phyloP scores from a whole-genome alignment of 805 yeast species.

The Kazachstania psychrophila region DNA sequence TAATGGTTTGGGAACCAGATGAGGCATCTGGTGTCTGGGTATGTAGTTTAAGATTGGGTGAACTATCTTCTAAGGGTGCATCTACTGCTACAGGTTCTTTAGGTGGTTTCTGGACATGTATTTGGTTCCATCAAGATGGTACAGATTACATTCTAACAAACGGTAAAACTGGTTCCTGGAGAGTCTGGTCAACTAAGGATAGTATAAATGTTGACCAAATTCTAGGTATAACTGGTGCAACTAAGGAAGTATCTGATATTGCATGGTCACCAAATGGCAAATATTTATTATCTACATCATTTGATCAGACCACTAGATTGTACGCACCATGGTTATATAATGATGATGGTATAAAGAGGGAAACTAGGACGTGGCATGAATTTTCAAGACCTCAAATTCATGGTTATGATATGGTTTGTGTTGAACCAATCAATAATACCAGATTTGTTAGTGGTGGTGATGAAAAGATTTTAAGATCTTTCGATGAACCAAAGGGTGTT shows the following conservation, averaged over 20 bases:
- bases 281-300: constrained; percentile 65
- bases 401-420: constrained; percentile 91
- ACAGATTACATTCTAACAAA: constrained; percentile 58
- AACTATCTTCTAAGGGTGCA: constrained; percentile 90
- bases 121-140: constrained; percentile 51
- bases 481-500: constrained; percentile 78
- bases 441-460: constrained; percentile 90
- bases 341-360: constrained; percentile 26
- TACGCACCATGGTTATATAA: constrained; percentile 51
- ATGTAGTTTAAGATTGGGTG: constrained; percentile 74
- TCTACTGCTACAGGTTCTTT: constrained; percentile 96
- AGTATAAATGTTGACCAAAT: constrained; percentile 35
- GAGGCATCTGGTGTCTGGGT: constrained; percentile 82
- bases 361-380: constrained; percentile 61
- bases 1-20: constrained; percentile 93
- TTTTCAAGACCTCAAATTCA: constrained; percentile 96
- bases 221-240: constrained; percentile 69
- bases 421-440: constrained; percentile 49
- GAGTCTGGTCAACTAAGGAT: constrained; percentile 50
- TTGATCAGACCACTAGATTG: constrained; percentile 89
- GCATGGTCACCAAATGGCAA: constrained; percentile 64
- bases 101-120: constrained; percentile 58
- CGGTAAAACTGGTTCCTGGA: constrained; percentile 89
- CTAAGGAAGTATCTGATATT: constrained; percentile 63
- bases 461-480: constrained; percentile 82